These are phyloP conservation scores for Spathaspora boniae DNA, from an alignment of 805 yeast genomes.

Conservation along the genomic window DNA sequence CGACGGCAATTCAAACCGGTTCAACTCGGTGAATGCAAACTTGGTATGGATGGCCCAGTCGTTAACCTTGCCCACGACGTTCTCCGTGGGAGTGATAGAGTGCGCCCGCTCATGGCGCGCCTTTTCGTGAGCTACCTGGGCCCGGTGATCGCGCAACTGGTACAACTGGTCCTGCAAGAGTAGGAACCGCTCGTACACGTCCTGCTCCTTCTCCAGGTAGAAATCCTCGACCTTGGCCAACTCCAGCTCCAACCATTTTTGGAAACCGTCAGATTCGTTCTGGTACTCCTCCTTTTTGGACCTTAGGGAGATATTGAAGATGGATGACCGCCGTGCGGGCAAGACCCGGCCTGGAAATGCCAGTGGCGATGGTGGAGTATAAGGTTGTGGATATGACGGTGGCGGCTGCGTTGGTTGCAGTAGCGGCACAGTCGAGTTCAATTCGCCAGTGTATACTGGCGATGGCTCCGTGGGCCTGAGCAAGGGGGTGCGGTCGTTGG, in stretches of 20 bases:
- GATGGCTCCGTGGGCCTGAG: slow-evolving; percentile 10
- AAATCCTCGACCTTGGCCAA: slow-evolving; percentile 58
- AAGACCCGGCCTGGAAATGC: slow-evolving; percentile 2
- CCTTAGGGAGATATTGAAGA: slow-evolving; percentile 19
- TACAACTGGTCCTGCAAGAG: slow-evolving; percentile 66
- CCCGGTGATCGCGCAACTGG: slow-evolving; percentile 55
- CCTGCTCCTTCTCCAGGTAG: slow-evolving; percentile 57
- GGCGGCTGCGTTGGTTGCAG: too few relatives aligned
- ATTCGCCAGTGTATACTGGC: slow-evolving; percentile 1
- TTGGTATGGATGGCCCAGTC: slow-evolving; percentile 29
- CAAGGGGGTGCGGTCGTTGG: slow-evolving; percentile 27
- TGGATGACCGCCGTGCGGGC: slow-evolving; percentile 19
- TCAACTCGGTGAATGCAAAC: slow-evolving; percentile 19
- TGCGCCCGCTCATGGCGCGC: slow-evolving; percentile 4
- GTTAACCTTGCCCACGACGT: slow-evolving; percentile 16
- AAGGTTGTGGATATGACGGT: not conserved
- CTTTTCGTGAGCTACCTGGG: slow-evolving; percentile 12
- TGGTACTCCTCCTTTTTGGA: slow-evolving; percentile 21
- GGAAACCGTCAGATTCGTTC: slow-evolving; percentile 47
- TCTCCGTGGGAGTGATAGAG: too few relatives aligned
- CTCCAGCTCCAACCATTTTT: slow-evolving; percentile 66
- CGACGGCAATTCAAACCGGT: slow-evolving; percentile 37
- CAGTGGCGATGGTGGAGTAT: not conserved
- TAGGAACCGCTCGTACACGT: slow-evolving; percentile 55
- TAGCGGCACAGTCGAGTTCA: too few relatives aligned